Base-by-base conservation (phyloP, 148 eudicot species). In the Mesembryanthemum crystallinum region DNA sequence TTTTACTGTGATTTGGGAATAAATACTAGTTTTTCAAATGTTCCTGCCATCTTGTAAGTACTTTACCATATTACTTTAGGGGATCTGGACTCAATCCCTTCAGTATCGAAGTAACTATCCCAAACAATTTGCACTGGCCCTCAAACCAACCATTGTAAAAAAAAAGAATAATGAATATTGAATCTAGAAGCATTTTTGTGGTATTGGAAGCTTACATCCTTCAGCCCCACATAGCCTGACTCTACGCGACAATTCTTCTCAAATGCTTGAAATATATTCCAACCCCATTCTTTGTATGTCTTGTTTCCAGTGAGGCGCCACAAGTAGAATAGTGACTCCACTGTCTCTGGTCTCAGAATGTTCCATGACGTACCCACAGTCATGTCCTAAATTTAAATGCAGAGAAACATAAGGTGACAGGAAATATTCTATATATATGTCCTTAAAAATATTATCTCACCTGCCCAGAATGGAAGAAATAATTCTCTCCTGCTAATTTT, bases 211-310 rank as follows among this genome's bases (percentile, higher is more conserved):
- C 97, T 96, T 87, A 96, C 99, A 88, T 96, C 99, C 82, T 92
- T 92, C 45, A 96, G 87, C 73, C 99, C 99, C 67, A 96, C 99
- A 76, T 96, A 96, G 85, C 99, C 99, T 6, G 93, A 83, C 76
- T 96, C 99, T 57, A 83, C 39, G 23, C 92, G 97, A 10, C 97
- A 96, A 79, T 96, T 92, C 81, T 96, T 96, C 82, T 96, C 99
- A 42, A 96, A 96, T 64, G 99, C 99, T 88, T 96, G 87, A 83
- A 96, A 96, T 76, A 96, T 96, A 83, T 96, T 86, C 99, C 99
- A 96, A 64, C 97, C 99, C 99, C 99, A 96, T 76, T 96, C 99
- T 82, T 92, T 90, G 67, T 96, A 96, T 14, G 99, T 96, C 86
- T 88, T 88, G 70, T 96, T 96, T 73, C 99, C 99, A 57, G 99